Base-by-base conservation (phyloP, 2,329 filamentous ascomycete genomes). In the Thielaviopsis ethacetica region DNA sequence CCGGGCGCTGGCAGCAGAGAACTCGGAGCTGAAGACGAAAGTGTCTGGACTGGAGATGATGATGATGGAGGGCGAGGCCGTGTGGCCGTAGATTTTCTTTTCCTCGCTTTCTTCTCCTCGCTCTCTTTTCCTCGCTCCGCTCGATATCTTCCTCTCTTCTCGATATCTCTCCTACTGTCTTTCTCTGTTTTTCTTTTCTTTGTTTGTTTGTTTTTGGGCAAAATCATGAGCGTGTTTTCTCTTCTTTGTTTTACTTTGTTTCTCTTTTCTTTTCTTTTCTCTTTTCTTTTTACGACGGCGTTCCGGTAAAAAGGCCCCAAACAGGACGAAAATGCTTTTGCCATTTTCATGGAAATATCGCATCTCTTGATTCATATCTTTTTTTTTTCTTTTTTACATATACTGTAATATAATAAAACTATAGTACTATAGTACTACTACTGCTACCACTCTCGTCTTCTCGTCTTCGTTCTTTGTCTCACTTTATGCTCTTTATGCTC, bases 21-120 rank as follows among this genome's bases (percentile, higher is more conserved):
- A 69, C 58, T 64, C 64, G 50, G 66, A 67, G 54, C 65, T 71
- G 53, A 65, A 68, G 60, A 68, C 64, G 62, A 62, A 67, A 15
- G 65, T 67, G 19, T 65, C 66, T 12, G 65, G 63, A 47, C 64
- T 68, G 12, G 66, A 68, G 62, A 67, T 66, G 63, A 63, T 68
- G 24, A 62, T 67, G 12, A 49, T 58, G 26, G 44, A 51, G 9
- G 51, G 51, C 19, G 55, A 57, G 19, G 50, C 56, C 24, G n/a
- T 59, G 10, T 59, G 57, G 57, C 51, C 50, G 24, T 57, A 51
- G 10, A 19, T 57, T 51, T 30, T 51, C 26, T 34, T 49, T 50
- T 54, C 47, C 19, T n/a, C 24, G 1, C n/a, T 7, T 24, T 53
- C 51, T 26, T 30, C 21, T 26, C 24, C 6, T 30, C n/a, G 15